A percentile compares a stretch with the other conserved stretches of the same genome.
These are phyloP conservation scores for Aegilops longissima DNA, from an alignment of 176 grass and related monocot genomes.

Conservation along the genomic window DNA sequence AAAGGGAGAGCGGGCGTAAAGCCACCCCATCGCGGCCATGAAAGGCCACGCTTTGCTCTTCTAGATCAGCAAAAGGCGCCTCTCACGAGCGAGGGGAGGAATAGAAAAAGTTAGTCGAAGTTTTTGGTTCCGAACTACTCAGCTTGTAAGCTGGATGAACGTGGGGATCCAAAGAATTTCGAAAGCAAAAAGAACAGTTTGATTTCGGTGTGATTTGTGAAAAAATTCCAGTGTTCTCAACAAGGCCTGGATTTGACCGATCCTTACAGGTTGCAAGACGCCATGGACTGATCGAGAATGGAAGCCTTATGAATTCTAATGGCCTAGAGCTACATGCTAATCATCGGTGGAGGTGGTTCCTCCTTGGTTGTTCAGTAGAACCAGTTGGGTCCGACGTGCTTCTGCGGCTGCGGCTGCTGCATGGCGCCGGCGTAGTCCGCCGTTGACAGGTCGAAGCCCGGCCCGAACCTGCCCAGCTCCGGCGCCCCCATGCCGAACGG, in stretches of 20 bases:
- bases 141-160: not conserved
- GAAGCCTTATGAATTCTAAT: conserved; percentile 8
- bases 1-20: not conserved
- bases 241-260: not conserved
- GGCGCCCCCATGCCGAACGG: conserved; percentile 27
- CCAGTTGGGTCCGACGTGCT: conserved; percentile 22
- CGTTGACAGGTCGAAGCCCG: conserved; percentile 18
- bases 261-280: conserved; percentile 11
- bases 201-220: not conserved
- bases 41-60: conserved; percentile 27
- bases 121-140: no score
- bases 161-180: not conserved
- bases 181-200: not conserved
- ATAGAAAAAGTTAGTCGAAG: no score
- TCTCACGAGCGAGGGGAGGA: not conserved
- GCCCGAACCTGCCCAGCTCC: conserved; percentile 36
- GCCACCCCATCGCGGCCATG: not conserved
- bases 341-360: not conserved
- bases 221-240: not conserved
- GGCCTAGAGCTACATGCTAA: conserved; percentile 23
- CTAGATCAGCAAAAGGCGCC: conserved; percentile 12
- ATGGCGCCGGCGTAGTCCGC: conserved; percentile 11
- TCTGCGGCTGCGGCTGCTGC: conserved; percentile 35
- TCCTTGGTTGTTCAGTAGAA: conserved; percentile 36
- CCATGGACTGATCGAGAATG: not conserved